Conservation (phyloP, 805 yeast genomes). For the Blastobotrys parvus region DNA sequence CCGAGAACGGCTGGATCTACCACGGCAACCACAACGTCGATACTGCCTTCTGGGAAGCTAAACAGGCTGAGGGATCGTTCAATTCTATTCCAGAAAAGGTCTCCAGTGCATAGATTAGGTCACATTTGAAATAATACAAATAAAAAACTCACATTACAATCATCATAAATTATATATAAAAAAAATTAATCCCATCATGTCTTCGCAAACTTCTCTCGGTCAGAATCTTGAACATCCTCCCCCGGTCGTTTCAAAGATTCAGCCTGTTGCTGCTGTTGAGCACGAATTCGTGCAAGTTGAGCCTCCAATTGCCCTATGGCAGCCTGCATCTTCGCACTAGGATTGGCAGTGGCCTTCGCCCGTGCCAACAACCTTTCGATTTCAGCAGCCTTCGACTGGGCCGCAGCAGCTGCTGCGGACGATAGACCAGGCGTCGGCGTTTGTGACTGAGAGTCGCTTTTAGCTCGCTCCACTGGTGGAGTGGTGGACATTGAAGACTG, state of each 20-base stretch:
- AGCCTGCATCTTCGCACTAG: conserved; percentile 26
- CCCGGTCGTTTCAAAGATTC: not conserved
- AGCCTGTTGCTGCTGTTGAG: not conserved
- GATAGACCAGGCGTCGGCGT: too few species aligned
- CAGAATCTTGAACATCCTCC: not conserved
- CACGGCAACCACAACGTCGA: conserved; percentile 96
- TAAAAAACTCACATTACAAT: too few species aligned
- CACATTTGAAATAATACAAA: too few species aligned
- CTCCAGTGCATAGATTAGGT: too few species aligned
- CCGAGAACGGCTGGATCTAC: conserved; percentile 89
- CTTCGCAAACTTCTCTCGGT: too few species aligned
- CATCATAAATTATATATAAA: too few species aligned
- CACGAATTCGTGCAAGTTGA: conserved; percentile 11
- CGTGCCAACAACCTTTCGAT: not conserved
- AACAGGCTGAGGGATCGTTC: conserved; percentile 81
- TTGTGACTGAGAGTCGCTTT: too few species aligned
- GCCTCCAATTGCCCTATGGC: conserved; percentile 29
- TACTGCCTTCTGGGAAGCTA: conserved; percentile 82
- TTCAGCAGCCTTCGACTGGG: conserved; percentile 1
- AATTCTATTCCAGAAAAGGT: too few species aligned
- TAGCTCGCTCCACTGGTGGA: too few species aligned
- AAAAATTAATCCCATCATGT: too few species aligned
- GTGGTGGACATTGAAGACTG: too few species aligned
- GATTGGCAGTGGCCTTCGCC: conserved; percentile 17
- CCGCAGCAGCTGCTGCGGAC: conserved; percentile 1